These are phyloP conservation scores for Leccinum aurantiacum DNA, from an alignment of 768 basidiomycete genomes.

Conservation along the genomic window DNA sequence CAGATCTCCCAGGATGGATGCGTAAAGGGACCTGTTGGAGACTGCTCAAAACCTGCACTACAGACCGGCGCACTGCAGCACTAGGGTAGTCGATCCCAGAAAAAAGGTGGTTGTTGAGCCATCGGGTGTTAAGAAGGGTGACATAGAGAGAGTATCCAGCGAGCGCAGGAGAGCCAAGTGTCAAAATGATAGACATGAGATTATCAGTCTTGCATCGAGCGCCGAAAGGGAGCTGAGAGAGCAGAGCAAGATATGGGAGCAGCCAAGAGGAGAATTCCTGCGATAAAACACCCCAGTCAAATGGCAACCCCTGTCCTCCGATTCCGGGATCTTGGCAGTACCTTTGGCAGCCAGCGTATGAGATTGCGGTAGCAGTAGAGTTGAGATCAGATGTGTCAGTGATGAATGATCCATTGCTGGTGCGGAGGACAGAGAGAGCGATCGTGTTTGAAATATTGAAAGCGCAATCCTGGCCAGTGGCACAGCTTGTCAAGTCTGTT, in stretches of 20 bases:
- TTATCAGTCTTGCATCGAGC: constrained; percentile 37
- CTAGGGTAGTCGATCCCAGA: constrained; percentile 32
- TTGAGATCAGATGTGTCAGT: neutral
- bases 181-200: constrained; percentile 43
- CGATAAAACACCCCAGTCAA: constrained; percentile 16
- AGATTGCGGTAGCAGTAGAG: constrained; percentile 13
- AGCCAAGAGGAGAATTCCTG: constrained; percentile 47
- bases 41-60: constrained; percentile 36
- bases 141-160: constrained; percentile 47
- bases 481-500: neutral
- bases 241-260: constrained; percentile 47
- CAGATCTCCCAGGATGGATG: constrained; percentile 25
- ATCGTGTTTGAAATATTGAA: constrained; percentile 1
- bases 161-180: constrained; percentile 44
- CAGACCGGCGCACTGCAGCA: constrained; percentile 8
- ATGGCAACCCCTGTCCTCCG: neutral
- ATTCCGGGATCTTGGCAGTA: constrained; percentile 1
- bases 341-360: neutral
- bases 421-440: constrained; percentile 20
- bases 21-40: constrained; percentile 45
- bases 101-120: constrained; percentile 37
- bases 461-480: constrained; percentile 4
- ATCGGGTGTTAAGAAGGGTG: constrained; percentile 43
- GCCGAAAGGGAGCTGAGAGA: constrained; percentile 51
- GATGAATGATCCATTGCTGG: constrained; percentile 4